These are phyloP conservation scores for Hypomontagnella submonticulosa DNA, from an alignment of 495 filamentous ascomycete species.

Conservation along the genomic window DNA sequence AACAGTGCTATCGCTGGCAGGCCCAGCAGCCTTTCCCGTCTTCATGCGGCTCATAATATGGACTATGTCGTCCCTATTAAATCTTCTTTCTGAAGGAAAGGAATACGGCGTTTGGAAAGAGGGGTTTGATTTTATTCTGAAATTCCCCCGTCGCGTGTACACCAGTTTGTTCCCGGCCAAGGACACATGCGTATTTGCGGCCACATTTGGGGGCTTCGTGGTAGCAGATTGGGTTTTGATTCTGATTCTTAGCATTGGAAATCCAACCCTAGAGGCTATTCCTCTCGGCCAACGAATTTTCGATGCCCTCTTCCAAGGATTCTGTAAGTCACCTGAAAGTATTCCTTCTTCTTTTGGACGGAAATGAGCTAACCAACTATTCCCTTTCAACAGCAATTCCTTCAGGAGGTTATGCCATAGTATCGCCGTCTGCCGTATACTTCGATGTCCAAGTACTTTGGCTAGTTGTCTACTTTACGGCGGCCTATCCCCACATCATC, in stretches of 20 bases:
- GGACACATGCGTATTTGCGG: constrained; percentile 78
- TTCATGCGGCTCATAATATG: constrained; percentile 78
- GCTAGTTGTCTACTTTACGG: constrained; percentile 83
- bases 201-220: constrained; percentile 72
- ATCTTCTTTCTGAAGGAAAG: constrained; percentile 53
- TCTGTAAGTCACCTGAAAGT: constrained; percentile 46
- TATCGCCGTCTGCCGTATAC: constrained; percentile 71
- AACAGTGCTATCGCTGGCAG: constrained; percentile 75
- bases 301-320: constrained; percentile 79
- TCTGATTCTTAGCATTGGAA: constrained; percentile 75
- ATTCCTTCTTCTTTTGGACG: neutral
- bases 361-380: constrained; percentile 15
- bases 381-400: constrained; percentile 65
- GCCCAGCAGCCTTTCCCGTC: constrained; percentile 75
- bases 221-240: constrained; percentile 78
- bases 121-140: constrained; percentile 75
- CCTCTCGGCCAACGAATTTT: constrained; percentile 68
- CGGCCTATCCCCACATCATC: constrained; percentile 74
- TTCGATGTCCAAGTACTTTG: constrained; percentile 77
- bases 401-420: constrained; percentile 79
- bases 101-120: constrained; percentile 52
- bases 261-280: constrained; percentile 66
- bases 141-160: constrained; percentile 77
- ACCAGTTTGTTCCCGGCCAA: constrained; percentile 77
- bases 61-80: constrained; percentile 58